phyloP scores from a whole-genome alignment of 441 rosid genomes.

The Macaranga tanarius region DNA sequence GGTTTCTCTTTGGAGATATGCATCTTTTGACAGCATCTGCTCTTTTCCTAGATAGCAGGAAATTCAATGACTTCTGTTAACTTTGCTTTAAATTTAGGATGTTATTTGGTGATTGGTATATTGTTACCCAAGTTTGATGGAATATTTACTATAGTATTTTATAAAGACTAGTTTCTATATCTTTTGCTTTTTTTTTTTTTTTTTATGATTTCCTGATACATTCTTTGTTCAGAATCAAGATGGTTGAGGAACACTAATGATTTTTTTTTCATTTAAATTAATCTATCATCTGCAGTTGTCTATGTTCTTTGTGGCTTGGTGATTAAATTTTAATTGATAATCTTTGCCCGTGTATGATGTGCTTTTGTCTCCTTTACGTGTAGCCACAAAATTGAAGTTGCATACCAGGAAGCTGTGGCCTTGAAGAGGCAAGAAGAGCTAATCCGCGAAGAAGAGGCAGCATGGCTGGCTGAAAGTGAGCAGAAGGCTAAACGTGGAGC shows the following conservation, averaged over 20 bases:
- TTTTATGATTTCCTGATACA: background rate
- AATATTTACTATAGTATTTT: background rate
- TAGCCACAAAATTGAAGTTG: constrained; percentile 85
- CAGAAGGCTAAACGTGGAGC: constrained; percentile 79
- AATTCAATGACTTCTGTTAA: background rate
- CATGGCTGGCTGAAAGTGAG: constrained; percentile 75
- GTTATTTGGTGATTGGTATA: background rate
- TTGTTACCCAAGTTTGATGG: background rate
- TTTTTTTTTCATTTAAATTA: background rate
- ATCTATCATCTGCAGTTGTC: background rate
- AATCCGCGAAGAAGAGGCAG: constrained; percentile 94
- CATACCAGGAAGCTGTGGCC: constrained; percentile 95
- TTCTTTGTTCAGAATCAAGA: background rate
- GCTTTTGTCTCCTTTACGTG: constrained; percentile 21
- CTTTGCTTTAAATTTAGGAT: background rate
- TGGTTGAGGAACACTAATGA: too few species aligned
- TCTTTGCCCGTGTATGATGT: background rate
- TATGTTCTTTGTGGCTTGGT: constrained; percentile 1
- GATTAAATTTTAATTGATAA: background rate
- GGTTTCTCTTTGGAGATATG: background rate
- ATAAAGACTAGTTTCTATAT: background rate
- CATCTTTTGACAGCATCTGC: too few species aligned
- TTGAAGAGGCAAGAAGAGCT: constrained; percentile 92
- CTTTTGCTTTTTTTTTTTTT: background rate
- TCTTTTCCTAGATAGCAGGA: background rate